Percentiles rank a stretch among this genome's conserved stretches.
phyloP scores from a whole-genome alignment of 768 basidiomycete genomes.

The Albatrellus ellisii region DNA sequence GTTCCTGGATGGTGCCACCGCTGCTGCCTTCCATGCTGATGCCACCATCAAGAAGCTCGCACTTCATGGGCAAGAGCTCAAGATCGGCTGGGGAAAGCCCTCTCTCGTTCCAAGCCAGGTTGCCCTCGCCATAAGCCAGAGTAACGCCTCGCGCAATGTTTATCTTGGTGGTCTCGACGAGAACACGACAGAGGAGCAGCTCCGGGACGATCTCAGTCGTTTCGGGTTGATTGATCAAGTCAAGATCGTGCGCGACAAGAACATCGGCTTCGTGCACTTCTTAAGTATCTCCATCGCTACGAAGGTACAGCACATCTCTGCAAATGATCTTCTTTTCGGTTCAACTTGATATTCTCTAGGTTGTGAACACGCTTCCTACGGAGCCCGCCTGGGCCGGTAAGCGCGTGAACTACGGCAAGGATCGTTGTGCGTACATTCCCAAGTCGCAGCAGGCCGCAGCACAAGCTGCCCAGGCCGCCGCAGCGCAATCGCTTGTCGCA shows the following conservation, averaged over 20 bases:
- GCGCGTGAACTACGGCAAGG: conserved; percentile 96
- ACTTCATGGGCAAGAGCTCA: conserved; percentile 91
- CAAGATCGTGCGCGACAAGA: conserved; percentile 98
- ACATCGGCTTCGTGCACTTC: conserved; percentile 98
- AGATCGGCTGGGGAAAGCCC: conserved; percentile 98
- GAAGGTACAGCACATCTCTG: conserved; percentile 41
- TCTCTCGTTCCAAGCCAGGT: conserved; percentile 80
- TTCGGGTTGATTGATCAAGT: conserved; percentile 98
- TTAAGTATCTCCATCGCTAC: conserved; percentile 89
- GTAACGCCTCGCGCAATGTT: conserved; percentile 91
- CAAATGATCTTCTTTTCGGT: background rate
- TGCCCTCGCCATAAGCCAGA: conserved; percentile 77
- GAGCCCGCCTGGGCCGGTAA: conserved; percentile 93
- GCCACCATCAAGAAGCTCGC: conserved; percentile 89
- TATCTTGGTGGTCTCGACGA: conserved; percentile 93
- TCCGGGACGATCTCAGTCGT: conserved; percentile 81
- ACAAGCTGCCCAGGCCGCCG: conserved; percentile 78
- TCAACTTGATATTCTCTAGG: conserved; percentile 41
- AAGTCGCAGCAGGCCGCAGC: conserved; percentile 88
- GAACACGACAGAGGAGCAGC: conserved; percentile 77
- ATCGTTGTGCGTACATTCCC: conserved; percentile 95
- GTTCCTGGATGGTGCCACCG: conserved; percentile 87
- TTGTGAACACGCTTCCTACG: conserved; percentile 84
- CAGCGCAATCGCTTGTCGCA: conserved; percentile 56
- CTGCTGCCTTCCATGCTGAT: conserved; percentile 95